Evolutionary conservation across 768 basidiomycete genomes (phyloP).

Genomic region (Coprinopsis marcescibilis): DNA sequence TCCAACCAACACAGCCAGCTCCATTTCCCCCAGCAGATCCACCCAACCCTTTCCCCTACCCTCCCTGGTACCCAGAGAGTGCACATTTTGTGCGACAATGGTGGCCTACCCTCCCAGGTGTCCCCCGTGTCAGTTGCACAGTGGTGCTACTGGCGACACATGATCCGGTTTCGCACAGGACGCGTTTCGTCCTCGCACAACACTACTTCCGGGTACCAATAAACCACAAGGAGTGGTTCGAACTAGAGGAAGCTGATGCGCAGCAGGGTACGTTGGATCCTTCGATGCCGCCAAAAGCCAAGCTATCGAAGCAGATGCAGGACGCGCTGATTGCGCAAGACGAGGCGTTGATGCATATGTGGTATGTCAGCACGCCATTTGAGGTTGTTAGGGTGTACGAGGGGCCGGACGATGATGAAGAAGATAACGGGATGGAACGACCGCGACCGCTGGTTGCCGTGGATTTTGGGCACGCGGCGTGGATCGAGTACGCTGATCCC

Average conservation of each 20-base stretch:
- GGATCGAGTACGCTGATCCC: conserved; percentile 55
- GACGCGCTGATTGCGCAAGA: conserved; percentile 18
- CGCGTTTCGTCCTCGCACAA: conserved; percentile 62
- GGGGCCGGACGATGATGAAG: conserved; percentile 34
- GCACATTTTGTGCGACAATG: conserved; percentile 78
- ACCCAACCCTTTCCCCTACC: conserved; percentile 60
- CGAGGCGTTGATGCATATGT: conserved; percentile 58
- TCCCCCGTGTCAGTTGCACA: conserved; percentile 66
- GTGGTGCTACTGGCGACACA: conserved; percentile 63
- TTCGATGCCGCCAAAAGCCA: background rate
- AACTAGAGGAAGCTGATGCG: conserved; percentile 14
- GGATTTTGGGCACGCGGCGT: conserved; percentile 84
- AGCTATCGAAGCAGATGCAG: conserved; percentile 1
- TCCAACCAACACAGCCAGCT: conserved; percentile 7
- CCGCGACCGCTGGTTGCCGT: conserved; percentile 73
- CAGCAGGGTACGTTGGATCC: conserved; percentile 9
- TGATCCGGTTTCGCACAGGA: conserved; percentile 53
- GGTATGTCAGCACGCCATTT: conserved; percentile 68
- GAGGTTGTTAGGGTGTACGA: conserved; percentile 67
- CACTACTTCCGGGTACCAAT: conserved; percentile 74
- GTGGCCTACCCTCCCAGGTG: conserved; percentile 65
- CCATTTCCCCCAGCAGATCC: conserved; percentile 14
- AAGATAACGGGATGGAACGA: conserved; percentile 31
- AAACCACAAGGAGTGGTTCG: conserved; percentile 26
- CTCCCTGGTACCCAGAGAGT: conserved; percentile 66